Base-by-base conservation (phyloP, 495 filamentous ascomycete species). In the Penicillium cosmopolitanum region DNA sequence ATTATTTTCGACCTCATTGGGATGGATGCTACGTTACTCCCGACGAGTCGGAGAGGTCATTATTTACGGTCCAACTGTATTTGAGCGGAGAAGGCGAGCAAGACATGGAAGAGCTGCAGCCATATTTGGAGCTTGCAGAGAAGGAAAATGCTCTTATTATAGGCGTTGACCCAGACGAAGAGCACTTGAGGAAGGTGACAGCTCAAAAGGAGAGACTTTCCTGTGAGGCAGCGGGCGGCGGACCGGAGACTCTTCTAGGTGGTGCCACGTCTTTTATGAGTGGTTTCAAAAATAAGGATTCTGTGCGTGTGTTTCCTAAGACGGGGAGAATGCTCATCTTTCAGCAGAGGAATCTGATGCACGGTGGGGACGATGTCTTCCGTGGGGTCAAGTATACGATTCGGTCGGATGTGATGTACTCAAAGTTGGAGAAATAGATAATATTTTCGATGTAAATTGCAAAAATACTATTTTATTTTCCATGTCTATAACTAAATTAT, bases 51-150 rank as follows among this genome's bases (percentile, higher is more conserved):
- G 83, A 91, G 68, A 69, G 59, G 19, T 90, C 91, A 3, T 81
- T 85, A 53, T 88, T 86, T 64, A 96, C 93, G 0, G 72, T 96
- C 25, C 93, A 97, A 57, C 71, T 96, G 15, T 97, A 96, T 70
- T 80, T 97, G 51, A 93, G 90, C 67, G 80, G 86, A 42, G 74
- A 77, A 1, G 78, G 72, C n/a, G 75, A 76, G 46, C 80, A 79
- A 61, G 71, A 80, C 70, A 43, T 73, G 43, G 43, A 63, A 23
- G 72, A 75, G 48, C 52, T 78, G 53, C 9, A 40, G 51, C 55
- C 60, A 15, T 67, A 70, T 55, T 62, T 70, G 48, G 47, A 65
- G 51, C 51, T 51, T 55, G 62, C 48, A 5, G 55, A 62, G 43
- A 68, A 63, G 60, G 31, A 38, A 25, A 38, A 57, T 52, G 33